phyloP scores from a whole-genome alignment of 78 protist genomes.

The Dictyostelium firmibasis region DNA sequence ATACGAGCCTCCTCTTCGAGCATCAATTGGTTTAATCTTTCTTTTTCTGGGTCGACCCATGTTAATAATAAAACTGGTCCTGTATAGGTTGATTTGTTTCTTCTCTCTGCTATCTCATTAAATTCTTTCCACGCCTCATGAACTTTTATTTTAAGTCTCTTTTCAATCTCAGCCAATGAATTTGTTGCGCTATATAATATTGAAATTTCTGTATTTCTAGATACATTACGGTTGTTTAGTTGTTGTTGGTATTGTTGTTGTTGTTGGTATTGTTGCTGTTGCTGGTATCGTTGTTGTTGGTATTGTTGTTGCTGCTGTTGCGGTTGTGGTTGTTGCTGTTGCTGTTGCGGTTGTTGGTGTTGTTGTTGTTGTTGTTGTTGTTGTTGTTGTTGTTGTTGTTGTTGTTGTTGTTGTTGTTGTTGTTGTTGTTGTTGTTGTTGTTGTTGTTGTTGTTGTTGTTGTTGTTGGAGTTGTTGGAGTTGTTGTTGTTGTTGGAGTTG shows the following conservation, averaged over 20 bases:
- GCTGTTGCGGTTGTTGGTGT: not conserved
- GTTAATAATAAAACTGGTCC: not conserved
- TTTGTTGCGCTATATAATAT: not conserved
- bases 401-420: not conserved
- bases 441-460: too few relatives aligned
- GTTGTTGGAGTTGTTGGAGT: not conserved
- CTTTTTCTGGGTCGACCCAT: not conserved
- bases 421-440: not conserved
- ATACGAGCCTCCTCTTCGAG: not conserved
- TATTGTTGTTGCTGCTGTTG: not conserved
- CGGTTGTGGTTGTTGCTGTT: not conserved
- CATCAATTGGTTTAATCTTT: not conserved
- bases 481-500: not conserved
- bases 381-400: not conserved
- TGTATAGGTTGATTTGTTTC: not conserved
- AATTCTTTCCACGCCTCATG: conserved; percentile 23
- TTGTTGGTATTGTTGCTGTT: not conserved
- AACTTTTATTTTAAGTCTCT: not conserved
- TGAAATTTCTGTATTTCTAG: not conserved
- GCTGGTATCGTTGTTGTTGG: not conserved
- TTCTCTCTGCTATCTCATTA: conserved; percentile 3
- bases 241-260: not conserved
- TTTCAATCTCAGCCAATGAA: not conserved
- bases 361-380: not conserved
- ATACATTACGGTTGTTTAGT: not conserved